Evolutionary conservation across 768 basidiomycete species (phyloP).

Genomic region (Dioszegia crocea): DNA sequence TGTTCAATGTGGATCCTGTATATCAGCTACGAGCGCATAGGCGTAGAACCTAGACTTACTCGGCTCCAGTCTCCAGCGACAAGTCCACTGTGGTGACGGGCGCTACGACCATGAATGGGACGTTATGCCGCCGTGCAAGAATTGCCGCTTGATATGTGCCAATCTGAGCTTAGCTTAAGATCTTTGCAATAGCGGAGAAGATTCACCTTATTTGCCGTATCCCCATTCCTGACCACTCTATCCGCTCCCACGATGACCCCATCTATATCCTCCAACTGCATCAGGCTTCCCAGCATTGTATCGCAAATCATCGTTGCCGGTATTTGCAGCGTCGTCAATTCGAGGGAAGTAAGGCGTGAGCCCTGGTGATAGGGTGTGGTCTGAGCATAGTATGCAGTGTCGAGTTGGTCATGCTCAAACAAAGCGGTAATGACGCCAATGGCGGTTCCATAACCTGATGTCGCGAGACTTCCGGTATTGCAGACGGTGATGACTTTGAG

Average conservation of each 20-base stretch:
- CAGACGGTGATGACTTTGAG: slow-evolving; percentile 88
- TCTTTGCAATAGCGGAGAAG: too few relatives aligned
- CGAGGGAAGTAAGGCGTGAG: slow-evolving; percentile 78
- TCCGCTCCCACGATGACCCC: slow-evolving; percentile 84
- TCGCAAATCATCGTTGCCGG: slow-evolving; percentile 94
- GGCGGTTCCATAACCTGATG: slow-evolving; percentile 93
- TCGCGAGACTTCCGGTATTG: slow-evolving; percentile 94
- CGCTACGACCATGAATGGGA: slow-evolving; percentile 89
- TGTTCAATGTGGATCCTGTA: slow-evolving; percentile 86
- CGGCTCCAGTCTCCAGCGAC: slow-evolving; percentile 64
- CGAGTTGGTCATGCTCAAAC: slow-evolving; percentile 69
- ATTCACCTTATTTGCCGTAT: slow-evolving; percentile 88
- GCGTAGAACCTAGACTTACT: slow-evolving; percentile 49
- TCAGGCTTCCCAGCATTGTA: slow-evolving; percentile 92
- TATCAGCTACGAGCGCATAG: not conserved
- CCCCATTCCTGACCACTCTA: slow-evolving; percentile 84
- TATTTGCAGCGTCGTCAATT: slow-evolving; percentile 75
- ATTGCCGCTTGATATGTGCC: slow-evolving; percentile 97
- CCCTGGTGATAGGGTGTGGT: slow-evolving; percentile 62
- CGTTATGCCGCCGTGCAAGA: slow-evolving; percentile 71
- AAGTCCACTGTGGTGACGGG: slow-evolving; percentile 90
- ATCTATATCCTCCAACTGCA: slow-evolving; percentile 78
- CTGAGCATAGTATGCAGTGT: slow-evolving; percentile 85
- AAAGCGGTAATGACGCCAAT: slow-evolving; percentile 89
- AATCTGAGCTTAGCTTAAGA: slow-evolving; percentile 56